Percentiles rank a stretch among this genome's conserved stretches.
Evolutionary conservation across 805 yeast genomes (phyloP).

Genomic region (Saccharomycopsis guyanensis): DNA sequence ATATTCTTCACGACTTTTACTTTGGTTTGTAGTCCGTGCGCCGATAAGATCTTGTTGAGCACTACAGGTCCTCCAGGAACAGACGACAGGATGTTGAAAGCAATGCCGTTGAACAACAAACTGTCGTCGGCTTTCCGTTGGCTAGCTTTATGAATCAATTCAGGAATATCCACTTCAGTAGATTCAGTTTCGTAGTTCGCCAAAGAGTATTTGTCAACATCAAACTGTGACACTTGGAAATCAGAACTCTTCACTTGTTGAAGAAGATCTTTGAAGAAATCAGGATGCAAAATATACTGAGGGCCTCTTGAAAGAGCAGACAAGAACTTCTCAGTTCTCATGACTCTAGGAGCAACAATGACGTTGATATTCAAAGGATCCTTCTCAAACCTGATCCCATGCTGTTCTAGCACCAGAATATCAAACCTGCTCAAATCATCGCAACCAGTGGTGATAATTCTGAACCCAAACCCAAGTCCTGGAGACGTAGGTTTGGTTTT

Average conservation of each 20-base stretch:
- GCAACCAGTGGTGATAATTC: slow-evolving; percentile 60
- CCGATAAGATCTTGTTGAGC: slow-evolving; percentile 46
- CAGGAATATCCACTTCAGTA: slow-evolving; percentile 24
- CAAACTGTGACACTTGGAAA: neutral
- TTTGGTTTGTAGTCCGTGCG: slow-evolving; percentile 47
- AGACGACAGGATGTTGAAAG: slow-evolving; percentile 45
- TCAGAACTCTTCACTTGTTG: slow-evolving; percentile 14
- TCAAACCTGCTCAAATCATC: slow-evolving; percentile 43
- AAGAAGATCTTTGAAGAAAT: slow-evolving; percentile 41
- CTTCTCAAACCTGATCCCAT: slow-evolving; percentile 48
- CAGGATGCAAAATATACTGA: slow-evolving; percentile 46
- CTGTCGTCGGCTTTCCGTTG: neutral
- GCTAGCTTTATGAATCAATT: slow-evolving; percentile 7
- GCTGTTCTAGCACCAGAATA: slow-evolving; percentile 32
- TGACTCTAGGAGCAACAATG: slow-evolving; percentile 70
- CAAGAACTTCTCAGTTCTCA: slow-evolving; percentile 83
- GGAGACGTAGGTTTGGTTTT: neutral
- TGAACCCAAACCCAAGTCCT: slow-evolving; percentile 30
- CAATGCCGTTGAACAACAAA: slow-evolving; percentile 38
- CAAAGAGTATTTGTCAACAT: slow-evolving; percentile 5
- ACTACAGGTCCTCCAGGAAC: slow-evolving; percentile 55
- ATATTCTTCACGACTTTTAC: slow-evolving; percentile 27
- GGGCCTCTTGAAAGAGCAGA: slow-evolving; percentile 54
- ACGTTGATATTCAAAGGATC: slow-evolving; percentile 41
- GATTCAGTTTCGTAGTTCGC: neutral